These are phyloP conservation scores for Passiflora organensis DNA, from an alignment of 345 rosid genomes.

Conservation along the genomic window DNA sequence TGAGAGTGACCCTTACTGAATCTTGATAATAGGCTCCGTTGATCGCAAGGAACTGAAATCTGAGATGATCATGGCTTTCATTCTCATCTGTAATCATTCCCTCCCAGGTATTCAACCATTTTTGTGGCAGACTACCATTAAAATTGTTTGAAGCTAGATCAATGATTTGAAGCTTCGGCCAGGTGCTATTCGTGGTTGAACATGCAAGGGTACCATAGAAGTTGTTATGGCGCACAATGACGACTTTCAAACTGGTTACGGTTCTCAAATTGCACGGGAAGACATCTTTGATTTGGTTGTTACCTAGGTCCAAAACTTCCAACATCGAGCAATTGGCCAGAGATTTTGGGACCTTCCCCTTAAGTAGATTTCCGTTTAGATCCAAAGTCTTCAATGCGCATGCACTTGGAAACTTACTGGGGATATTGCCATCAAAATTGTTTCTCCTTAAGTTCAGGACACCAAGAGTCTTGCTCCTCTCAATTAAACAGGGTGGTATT, in stretches of 20 bases:
- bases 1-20: constrained; percentile 29
- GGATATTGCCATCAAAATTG: constrained; percentile 13
- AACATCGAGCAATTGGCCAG: constrained; percentile 19
- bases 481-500: constrained; percentile 23
- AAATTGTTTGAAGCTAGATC: constrained; percentile 36
- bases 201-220: constrained; percentile 22
- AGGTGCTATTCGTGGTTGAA: background rate
- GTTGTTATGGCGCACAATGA: constrained; percentile 27
- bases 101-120: constrained; percentile 16
- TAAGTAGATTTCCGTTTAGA: constrained; percentile 28
- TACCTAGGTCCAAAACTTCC: constrained; percentile 37
- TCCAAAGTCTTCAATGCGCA: constrained; percentile 29
- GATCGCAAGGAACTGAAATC: background rate
- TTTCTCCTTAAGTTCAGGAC: constrained; percentile 34
- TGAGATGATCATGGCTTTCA: constrained; percentile 18
- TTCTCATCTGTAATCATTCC: constrained; percentile 30
- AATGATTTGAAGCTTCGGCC: constrained; percentile 35
- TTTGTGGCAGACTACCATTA: constrained; percentile 14
- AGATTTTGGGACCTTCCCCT: constrained; percentile 31
- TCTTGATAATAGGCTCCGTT: constrained; percentile 25
- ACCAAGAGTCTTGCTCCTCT: constrained; percentile 3
- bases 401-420: constrained; percentile 3
- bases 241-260: constrained; percentile 28
- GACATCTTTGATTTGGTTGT: constrained; percentile 22
- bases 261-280: constrained; percentile 35